Conservation (phyloP, 495 filamentous ascomycete species). For the Niebla homalea region DNA sequence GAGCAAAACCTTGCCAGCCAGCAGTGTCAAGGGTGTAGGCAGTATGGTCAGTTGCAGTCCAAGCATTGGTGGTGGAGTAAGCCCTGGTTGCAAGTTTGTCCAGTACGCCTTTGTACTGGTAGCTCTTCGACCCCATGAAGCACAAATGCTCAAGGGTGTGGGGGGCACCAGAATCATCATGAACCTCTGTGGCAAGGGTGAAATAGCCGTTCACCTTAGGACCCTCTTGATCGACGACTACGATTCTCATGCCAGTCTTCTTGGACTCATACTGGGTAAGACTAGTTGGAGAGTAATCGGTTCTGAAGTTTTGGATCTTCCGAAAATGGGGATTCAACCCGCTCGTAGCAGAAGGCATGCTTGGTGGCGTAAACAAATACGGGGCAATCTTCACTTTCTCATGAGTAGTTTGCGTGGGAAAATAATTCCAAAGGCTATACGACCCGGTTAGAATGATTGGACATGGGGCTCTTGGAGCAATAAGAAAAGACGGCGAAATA, state of each 20-base stretch:
- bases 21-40: slow-evolving; percentile 90
- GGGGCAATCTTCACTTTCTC: no score
- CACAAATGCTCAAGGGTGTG: slow-evolving; percentile 93
- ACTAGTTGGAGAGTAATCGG: slow-evolving; percentile 72
- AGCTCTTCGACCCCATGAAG: slow-evolving; percentile 96
- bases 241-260: slow-evolving; percentile 83
- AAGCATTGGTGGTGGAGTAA: slow-evolving; percentile 91
- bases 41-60: slow-evolving; percentile 90
- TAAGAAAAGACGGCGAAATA: no score
- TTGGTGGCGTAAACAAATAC: no score
- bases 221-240: slow-evolving; percentile 81
- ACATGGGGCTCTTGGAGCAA: no score
- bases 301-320: slow-evolving; percentile 67
- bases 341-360: no score
- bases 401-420: no score
- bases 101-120: slow-evolving; percentile 84
- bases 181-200: slow-evolving; percentile 89
- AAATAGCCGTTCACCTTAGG: slow-evolving; percentile 94
- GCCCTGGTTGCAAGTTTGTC: slow-evolving; percentile 87
- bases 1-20: slow-evolving; percentile 91
- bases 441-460: no score
- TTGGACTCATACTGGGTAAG: slow-evolving; percentile 83
- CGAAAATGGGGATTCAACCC: slow-evolving; percentile 47
- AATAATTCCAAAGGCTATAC: no score
- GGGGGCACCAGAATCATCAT: slow-evolving; percentile 89